Conservation (phyloP, 2,329 filamentous ascomycete genomes). For the Fusarium fracticaudum region DNA sequence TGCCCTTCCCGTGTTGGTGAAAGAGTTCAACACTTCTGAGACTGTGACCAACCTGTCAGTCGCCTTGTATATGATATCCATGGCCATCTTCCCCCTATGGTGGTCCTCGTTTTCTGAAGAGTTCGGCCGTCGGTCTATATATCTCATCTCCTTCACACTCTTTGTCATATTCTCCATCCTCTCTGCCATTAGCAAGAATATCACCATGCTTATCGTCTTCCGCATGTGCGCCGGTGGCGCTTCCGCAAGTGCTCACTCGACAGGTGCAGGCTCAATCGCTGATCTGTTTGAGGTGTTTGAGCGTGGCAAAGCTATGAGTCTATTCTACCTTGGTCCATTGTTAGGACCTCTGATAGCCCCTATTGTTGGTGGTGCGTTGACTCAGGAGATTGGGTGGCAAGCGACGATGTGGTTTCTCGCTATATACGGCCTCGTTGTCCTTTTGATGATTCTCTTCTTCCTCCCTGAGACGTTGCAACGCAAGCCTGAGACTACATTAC, state of each 20-base stretch:
- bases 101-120: conserved; percentile 85
- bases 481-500: conserved; percentile 29
- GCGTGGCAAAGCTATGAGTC: conserved; percentile 80
- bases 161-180: conserved; percentile 77
- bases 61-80: conserved; percentile 82
- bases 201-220: conserved; percentile 81
- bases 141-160: conserved; percentile 76
- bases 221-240: conserved; percentile 79
- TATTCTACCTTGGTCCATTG: conserved; percentile 83
- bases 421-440: conserved; percentile 71
- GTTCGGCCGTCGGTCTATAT: conserved; percentile 79
- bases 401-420: conserved; percentile 81
- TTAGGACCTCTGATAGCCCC: conserved; percentile 79
- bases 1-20: conserved; percentile 70
- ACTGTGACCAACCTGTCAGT: conserved; percentile 80
- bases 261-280: conserved; percentile 84
- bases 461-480: conserved; percentile 71
- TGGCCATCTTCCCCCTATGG: conserved; percentile 88
- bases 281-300: conserved; percentile 81
- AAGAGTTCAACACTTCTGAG: conserved; percentile 68
- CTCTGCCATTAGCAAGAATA: conserved; percentile 73
- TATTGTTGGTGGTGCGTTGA: conserved; percentile 79
- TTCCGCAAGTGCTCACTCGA: conserved; percentile 82
- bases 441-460: conserved; percentile 66
- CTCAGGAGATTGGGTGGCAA: conserved; percentile 76